Percentiles rank a stretch among this genome's conserved stretches.
Evolutionary conservation across 2,329 filamentous ascomycete species (phyloP).

Genomic region (Thielaviopsis populi): DNA sequence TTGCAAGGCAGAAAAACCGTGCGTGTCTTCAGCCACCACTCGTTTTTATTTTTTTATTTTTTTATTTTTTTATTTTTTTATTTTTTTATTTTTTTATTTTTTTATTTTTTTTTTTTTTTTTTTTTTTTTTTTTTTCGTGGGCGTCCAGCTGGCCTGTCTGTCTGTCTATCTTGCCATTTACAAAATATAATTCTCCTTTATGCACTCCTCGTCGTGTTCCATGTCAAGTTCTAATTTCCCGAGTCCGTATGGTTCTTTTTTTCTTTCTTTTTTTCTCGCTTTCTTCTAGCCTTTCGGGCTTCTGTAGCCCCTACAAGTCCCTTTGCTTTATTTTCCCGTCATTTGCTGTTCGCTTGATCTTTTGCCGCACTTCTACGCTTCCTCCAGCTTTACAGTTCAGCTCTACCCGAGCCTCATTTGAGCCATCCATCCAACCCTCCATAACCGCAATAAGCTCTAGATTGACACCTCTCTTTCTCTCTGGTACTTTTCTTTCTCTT

Average conservation of each 20-base stretch:
- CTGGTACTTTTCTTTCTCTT: not conserved
- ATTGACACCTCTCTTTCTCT: not conserved
- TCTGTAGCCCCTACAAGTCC: not conserved
- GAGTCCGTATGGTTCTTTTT: not conserved
- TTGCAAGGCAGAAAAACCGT: not conserved
- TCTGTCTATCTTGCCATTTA: too few species aligned
- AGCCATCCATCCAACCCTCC: too few species aligned
- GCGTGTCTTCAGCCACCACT: slow-evolving; percentile 2
- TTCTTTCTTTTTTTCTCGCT: slow-evolving; percentile 11
- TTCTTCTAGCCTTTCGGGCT: not conserved
- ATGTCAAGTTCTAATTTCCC: not conserved
- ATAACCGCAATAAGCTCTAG: too few species aligned
- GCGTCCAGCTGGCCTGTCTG: not conserved
- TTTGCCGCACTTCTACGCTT: not conserved
- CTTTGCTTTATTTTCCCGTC: not conserved
- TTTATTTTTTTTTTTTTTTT: not conserved
- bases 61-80: not conserved
- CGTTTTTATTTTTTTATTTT: not conserved
- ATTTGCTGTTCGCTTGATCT: not conserved
- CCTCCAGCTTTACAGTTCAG: not conserved
- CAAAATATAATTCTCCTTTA: not conserved
- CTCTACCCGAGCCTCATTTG: not conserved
- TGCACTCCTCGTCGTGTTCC: not conserved
- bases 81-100: slow-evolving; percentile 19
- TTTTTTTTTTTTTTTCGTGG: not conserved